Evolutionary conservation across 1,284 basidiomycete genomes (phyloP).

Genomic region (Tilletia indica): DNA sequence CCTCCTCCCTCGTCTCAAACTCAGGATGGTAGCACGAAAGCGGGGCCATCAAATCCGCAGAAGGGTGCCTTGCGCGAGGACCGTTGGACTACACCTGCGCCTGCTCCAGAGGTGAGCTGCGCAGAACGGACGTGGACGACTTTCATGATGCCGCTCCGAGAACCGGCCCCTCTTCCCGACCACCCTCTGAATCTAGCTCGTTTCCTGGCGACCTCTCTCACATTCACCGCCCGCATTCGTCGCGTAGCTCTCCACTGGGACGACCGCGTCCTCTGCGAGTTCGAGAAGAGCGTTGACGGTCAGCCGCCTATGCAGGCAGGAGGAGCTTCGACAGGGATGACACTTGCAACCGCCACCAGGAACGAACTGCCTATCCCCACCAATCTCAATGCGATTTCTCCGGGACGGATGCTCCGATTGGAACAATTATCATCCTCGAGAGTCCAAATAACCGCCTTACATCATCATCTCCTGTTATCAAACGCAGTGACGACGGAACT

Average conservation of each 20-base stretch:
- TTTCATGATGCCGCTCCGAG: constrained; percentile 85
- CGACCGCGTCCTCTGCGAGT: constrained; percentile 70
- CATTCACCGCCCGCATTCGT: constrained; percentile 82
- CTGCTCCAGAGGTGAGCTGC: constrained; percentile 17
- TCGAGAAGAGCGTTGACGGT: constrained; percentile 66
- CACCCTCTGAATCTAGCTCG: constrained; percentile 78
- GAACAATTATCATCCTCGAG: constrained; percentile 68
- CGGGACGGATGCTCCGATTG: constrained; percentile 68
- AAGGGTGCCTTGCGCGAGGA: neutral
- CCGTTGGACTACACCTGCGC: constrained; percentile 11
- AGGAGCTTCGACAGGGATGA: neutral
- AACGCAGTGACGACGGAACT: neutral
- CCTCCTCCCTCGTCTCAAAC: constrained; percentile 8
- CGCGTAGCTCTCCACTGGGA: constrained; percentile 67
- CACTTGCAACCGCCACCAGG: neutral
- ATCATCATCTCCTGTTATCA: constrained; percentile 5
- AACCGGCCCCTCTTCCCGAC: constrained; percentile 76
- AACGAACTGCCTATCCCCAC: constrained; percentile 62
- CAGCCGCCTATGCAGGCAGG: neutral
- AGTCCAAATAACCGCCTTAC: constrained; percentile 71
- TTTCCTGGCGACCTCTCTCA: constrained; percentile 87
- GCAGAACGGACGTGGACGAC: constrained; percentile 70
- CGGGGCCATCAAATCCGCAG: constrained; percentile 23
- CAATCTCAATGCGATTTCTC: constrained; percentile 58
- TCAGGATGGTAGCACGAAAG: neutral